Percentiles rank a stretch among this genome's conserved stretches.
Conservation (phyloP, 179 eudicot species). For the Amaranthus tricolor region DNA sequence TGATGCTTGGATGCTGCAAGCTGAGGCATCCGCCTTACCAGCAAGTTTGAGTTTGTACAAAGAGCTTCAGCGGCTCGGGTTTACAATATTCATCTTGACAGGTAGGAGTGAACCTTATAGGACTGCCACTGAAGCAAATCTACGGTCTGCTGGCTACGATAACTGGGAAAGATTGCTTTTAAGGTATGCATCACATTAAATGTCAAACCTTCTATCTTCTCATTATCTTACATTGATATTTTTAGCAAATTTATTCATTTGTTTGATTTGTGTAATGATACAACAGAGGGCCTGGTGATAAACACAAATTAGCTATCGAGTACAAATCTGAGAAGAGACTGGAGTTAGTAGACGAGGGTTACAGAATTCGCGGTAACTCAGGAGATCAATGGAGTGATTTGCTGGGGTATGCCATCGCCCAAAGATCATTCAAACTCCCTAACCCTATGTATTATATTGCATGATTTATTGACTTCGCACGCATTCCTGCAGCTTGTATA, state of each 20-base stretch:
- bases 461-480: neutral
- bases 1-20: conserved; percentile 50
- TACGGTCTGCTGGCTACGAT: conserved; percentile 54
- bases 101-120: conserved; percentile 64
- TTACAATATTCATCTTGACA: conserved; percentile 63
- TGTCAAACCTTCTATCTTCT: neutral
- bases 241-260: neutral
- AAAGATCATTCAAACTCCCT: conserved; percentile 17
- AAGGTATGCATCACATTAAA: conserved; percentile 37
- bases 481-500: neutral
- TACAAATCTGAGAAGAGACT: conserved; percentile 14
- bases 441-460: conserved; percentile 19
- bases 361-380: conserved; percentile 16
- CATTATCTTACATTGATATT: neutral
- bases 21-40: conserved; percentile 54
- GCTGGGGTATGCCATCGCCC: conserved; percentile 12
- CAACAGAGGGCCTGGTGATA: conserved; percentile 8
- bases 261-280: neutral
- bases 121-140: conserved; percentile 47
- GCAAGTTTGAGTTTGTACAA: conserved; percentile 68
- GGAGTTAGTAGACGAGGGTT: conserved; percentile 8
- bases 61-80: conserved; percentile 57
- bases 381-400: conserved; percentile 21
- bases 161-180: conserved; percentile 64
- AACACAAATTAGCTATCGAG: neutral